Evolutionary conservation across 352 stramenopile species (phyloP), one percentile per base, ranked within the genome.

Genomic region (Chrysophaeum taylorii): DNA sequence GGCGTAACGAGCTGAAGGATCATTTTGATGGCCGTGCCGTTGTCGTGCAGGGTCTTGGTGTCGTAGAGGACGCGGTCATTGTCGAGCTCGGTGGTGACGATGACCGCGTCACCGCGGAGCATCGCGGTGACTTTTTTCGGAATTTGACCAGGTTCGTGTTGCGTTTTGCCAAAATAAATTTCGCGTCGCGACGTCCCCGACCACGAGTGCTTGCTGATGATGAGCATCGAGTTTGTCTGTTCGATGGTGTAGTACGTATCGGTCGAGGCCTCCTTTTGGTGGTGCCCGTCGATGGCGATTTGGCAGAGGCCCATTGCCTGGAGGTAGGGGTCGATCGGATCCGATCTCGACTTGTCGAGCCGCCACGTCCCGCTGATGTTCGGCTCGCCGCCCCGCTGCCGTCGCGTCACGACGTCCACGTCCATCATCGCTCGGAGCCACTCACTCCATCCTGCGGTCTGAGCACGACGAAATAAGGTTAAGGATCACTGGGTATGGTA

Each of bases 251-350:
- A 66, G 57, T 38, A 66, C 36, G 57, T 66, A 5, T 42, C 33
- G 16, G 57, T 66, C 33, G 57, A 38, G 2, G 31, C 57, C 29
- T 42, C 27, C 27, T 64, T 64, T 38, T 37, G 33, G 4, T 64
- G 57, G 57, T 66, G 31, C 33, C 57, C 57, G 57, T 42, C 57
- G 57, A 66, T 45, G 57, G 57, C 57, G 18, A 66, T 66, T 12
- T 66, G 12, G 57, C 33, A 41, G 35, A 66, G 57, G 35, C 57
- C 57, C 57, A 66, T 66, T 5, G 57, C 57, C 14, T n/a, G 15
- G 31, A 66, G 36, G 57, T 66, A 66, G 48, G 48, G 48, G 25
- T 60, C 48, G 48, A 60, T n/a, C 18, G 48, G 5, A 18, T 60
- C 48, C 18, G 48, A 60, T 21, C 48, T 18, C 48, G 48, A 9